Evolutionary conservation across 2,329 filamentous ascomycete species (phyloP).

Genomic region (Chaetothyriales sp.): DNA sequence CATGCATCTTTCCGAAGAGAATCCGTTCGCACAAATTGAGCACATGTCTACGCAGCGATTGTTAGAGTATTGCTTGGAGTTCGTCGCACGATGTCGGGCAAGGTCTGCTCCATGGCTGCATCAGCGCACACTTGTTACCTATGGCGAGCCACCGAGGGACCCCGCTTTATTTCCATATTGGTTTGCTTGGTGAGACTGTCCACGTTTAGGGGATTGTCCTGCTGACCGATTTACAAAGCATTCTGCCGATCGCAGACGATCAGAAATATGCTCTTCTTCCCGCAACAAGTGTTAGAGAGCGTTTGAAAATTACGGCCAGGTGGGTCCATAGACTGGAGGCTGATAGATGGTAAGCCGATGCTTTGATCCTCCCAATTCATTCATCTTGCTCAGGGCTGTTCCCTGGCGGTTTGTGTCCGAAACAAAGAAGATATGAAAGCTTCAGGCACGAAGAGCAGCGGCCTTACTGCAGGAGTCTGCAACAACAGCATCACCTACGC

Average conservation of each 20-base stretch:
- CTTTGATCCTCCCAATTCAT: constrained; percentile 3
- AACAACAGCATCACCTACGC: background rate
- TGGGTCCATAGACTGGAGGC: constrained; percentile 66
- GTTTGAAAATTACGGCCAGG: constrained; percentile 66
- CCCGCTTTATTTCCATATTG: constrained; percentile 74
- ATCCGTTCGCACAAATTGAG: constrained; percentile 29
- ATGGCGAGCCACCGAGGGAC: constrained; percentile 64
- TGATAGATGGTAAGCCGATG: constrained; percentile 48
- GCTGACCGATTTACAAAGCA: constrained; percentile 30
- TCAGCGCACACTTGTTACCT: constrained; percentile 55
- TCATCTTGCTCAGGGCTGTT: constrained; percentile 8
- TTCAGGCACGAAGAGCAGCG: constrained; percentile 3
- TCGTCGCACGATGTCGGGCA: constrained; percentile 54
- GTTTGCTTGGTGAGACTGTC: constrained; percentile 43
- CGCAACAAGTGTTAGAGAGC: constrained; percentile 61
- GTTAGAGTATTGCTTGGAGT: constrained; percentile 51
- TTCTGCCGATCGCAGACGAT: constrained; percentile 61
- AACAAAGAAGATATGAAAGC: constrained; percentile 9
- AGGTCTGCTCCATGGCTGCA: constrained; percentile 63
- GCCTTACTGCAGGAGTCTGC: background rate
- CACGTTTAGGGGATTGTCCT: background rate
- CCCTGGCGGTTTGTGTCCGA: constrained; percentile 14
- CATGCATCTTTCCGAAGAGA: constrained; percentile 23
- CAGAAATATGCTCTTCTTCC: constrained; percentile 67
- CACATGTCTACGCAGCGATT: constrained; percentile 57